Evolutionary conservation across 1,284 basidiomycete species (phyloP), one percentile per base, ranked within the genome.

Genomic region (Malassezia pachydermatis): DNA sequence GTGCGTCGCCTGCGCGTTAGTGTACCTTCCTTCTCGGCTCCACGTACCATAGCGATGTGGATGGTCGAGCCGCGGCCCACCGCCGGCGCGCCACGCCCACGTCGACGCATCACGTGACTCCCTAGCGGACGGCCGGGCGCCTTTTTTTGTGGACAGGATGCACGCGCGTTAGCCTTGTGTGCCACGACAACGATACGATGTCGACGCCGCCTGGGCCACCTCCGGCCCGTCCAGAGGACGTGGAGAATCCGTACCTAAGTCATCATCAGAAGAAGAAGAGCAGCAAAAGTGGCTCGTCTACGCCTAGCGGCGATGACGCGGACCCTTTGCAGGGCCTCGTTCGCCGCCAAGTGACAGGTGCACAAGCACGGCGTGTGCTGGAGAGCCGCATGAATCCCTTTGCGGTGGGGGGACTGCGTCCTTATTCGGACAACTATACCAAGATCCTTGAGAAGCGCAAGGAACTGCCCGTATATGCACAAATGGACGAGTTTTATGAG

Each of bases 401-500:
- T 75, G 54, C 56, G 7, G 51, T 55, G 5, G 40, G 49, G 9
- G 55, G 49, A 2, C 50, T 54, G 14, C 82, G 82, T 57, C 83
- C 85, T 0, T 86, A 84, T 71, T 81, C 86, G 0, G 72, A 78
- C 3, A 79, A 83, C 53, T 98, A 95, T 77, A 82, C 79, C 72
- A 87, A 85, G 73, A 94, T 98, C 49, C 73, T 96, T 9, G 80
- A 84, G 60, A 75, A 79, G 32, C 79, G 94, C 48, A 88, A 84
- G 76, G 86, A 86, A 66, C 76, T 98, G 10, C 92, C 92, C 0
- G 92, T 98, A 0, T 95, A 80, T 65, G 76, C 82, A 8, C 87
- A 95, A 75, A 95, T 96, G 89, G 79, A 84, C 55, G 84, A 89
- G 54, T 94, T 95, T 73, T 81, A 83, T 64, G 79, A 83, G 59